phyloP scores from a whole-genome alignment of 805 yeast genomes.

The Candida vaughaniae region DNA sequence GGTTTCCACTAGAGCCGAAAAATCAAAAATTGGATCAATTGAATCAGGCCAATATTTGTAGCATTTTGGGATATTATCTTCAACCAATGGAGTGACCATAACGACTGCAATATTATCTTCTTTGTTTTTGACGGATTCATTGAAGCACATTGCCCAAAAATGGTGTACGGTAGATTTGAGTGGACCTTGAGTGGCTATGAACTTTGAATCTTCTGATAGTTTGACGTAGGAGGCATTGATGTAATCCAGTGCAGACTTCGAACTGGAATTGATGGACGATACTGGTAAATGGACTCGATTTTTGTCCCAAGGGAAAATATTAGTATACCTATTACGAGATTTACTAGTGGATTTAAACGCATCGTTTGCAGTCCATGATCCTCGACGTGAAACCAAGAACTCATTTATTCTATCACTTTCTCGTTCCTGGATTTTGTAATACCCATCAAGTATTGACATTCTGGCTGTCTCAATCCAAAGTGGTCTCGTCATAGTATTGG shows the following conservation, averaged over 20 bases:
- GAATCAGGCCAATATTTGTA: conserved; percentile 40
- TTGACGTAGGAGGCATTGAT: conserved; percentile 39
- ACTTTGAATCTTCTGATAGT: conserved; percentile 23
- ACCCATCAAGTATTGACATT: conserved; percentile 9
- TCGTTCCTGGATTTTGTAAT: conserved; percentile 10
- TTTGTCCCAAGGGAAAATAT: conserved; percentile 42
- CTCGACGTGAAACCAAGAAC: conserved; percentile 5
- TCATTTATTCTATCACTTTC: conserved; percentile 15
- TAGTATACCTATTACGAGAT: conserved; percentile 34
- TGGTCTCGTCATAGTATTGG: conserved; percentile 5
- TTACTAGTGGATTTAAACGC: conserved; percentile 10
- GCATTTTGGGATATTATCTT: conserved; percentile 41
- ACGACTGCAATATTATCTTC: conserved; percentile 29
- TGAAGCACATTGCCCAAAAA: conserved; percentile 50
- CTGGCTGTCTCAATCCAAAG: conserved; percentile 5
- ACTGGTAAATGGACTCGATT: conserved; percentile 33
- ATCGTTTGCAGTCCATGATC: conserved; percentile 11
- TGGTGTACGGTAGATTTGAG: conserved; percentile 35
- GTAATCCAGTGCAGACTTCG: conserved; percentile 23
- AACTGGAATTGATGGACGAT: not conserved
- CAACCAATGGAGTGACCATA: conserved; percentile 54
- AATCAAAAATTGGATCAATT: conserved; percentile 17
- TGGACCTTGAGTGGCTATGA: conserved; percentile 75
- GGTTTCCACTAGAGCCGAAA: conserved; percentile 13
- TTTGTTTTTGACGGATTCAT: conserved; percentile 27